Base-by-base conservation (phyloP, 2,329 filamentous ascomycete genomes). In the Scorias spongiosa region DNA sequence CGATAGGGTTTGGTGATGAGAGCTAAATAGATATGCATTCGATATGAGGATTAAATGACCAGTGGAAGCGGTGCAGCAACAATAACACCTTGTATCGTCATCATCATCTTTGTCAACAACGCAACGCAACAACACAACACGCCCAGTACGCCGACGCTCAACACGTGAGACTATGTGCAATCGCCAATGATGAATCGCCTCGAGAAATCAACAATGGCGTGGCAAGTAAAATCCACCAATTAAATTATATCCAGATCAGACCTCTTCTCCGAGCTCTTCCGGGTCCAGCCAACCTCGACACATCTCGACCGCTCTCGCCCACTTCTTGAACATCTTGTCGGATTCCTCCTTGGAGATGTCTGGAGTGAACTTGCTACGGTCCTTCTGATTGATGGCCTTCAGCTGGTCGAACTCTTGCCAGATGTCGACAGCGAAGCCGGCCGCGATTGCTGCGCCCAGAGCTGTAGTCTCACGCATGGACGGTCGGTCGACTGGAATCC, bases 401-500 rank as follows among this genome's bases (percentile, higher is more conserved):
- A 91, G 66, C 52, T 88, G 81, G 29, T 78, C 72, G 46, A 89
- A 76, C 54, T 78, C 72, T 47, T 74, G 71, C 84, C 84, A 93
- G 39, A 87, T 75, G 42, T 75, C 79, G 17, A 84, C 76, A 12
- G 84, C 84, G 46, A 91, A 76, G 11, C 81, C 86, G 11, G 86
- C 85, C 12, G 85, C 84, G 54, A 91, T 87, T 41, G 85, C 85
- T 17, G 85, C 84, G 26, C 85, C 85, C 5, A 93, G 73, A 1
- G 84, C 81, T 2, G 85, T 93, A 5, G 84, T 89, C 67, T 93
- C 85, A 46, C 83, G 80, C 85, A 93, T 91, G 42, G 76, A 72
- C 0, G 86, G 85, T 14, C 86, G 77, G 62, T 87, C 77, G 46
- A 93, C 81, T 32, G 78, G 80, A 51, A 93, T 89, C 44, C 78